Base-by-base conservation (phyloP, 2,329 filamentous ascomycete species). In the Diaporthe sp. region DNA sequence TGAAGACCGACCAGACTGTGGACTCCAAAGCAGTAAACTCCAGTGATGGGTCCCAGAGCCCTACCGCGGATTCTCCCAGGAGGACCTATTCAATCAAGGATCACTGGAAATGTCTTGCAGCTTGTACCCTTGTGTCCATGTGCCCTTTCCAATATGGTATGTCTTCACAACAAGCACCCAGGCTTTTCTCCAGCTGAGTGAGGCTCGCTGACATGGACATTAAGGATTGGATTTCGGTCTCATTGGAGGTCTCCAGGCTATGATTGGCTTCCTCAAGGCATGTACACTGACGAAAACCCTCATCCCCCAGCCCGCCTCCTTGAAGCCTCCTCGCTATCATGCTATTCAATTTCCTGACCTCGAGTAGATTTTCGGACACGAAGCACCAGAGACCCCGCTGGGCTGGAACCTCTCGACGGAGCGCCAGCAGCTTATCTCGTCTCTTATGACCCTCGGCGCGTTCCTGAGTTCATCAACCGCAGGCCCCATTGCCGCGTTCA, bases 61-160 rank as follows among this genome's bases (percentile, higher is more conserved):
- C 62, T 15, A 65, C 42, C 8, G 25, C 28, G 2, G 25, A 39
- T 19, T 7, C 65, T 13, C 13, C 46, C 2, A 60, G 25, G 6
- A 60, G 55, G 44, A 28, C 13, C 3, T 74, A 76, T 19, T 25
- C 44, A 5, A 78, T 83, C 6, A 78, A 75, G 34, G 78, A 81
- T 37, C 82, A 83, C 73, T 82, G 81, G 81, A 82, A 80, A 53
- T 81, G 80, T 22, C 78, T 83, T 6, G 77, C 79, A 2, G 87
- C 87, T 31, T 88, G 87, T 74, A 85, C 86, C 0, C 80, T 89
- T 0, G 84, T 89, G 22, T 85, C 86, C 4, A 84, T 89, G 80
- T 87, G 85, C 31, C 87, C 87, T 0, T 89, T 89, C 76, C 88
- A 89, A 75, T 89, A 89, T 79, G 88, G 88, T 39, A 81, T 88